phyloP scores from a whole-genome alignment of 352 stramenopile species.

The Globisporangium paddicum region DNA sequence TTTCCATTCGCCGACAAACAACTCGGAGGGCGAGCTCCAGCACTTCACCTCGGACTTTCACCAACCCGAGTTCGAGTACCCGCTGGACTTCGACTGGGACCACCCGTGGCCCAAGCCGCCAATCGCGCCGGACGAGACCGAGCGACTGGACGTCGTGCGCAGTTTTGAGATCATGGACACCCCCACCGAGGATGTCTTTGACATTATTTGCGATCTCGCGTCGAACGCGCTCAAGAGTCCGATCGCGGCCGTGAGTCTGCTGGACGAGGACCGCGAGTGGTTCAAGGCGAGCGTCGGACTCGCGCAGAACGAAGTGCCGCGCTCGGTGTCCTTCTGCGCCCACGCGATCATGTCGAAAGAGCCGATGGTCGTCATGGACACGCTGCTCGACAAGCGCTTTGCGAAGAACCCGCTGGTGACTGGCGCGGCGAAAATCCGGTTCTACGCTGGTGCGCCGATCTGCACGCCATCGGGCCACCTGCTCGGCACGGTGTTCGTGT shows the following conservation, averaged over 20 bases:
- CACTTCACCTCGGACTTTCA: slow-evolving; percentile 78
- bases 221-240: slow-evolving; percentile 85
- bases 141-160: slow-evolving; percentile 73
- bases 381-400: slow-evolving; percentile 80
- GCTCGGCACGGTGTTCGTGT: slow-evolving; percentile 84
- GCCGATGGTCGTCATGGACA: slow-evolving; percentile 88
- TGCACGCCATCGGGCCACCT: slow-evolving; percentile 77
- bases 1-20: slow-evolving; percentile 76
- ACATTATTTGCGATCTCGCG: slow-evolving; percentile 86
- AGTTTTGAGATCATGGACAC: slow-evolving; percentile 88
- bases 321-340: slow-evolving; percentile 82
- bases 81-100: slow-evolving; percentile 86
- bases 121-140: slow-evolving; percentile 54
- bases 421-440: slow-evolving; percentile 80
- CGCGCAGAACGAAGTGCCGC: slow-evolving; percentile 83
- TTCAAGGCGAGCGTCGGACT: slow-evolving; percentile 85
- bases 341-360: slow-evolving; percentile 88
- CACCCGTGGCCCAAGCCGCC: slow-evolving; percentile 85
- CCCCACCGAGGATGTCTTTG: slow-evolving; percentile 81
- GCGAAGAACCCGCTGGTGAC: slow-evolving; percentile 84
- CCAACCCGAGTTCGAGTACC: slow-evolving; percentile 81
- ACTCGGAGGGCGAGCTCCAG: slow-evolving; percentile 72
- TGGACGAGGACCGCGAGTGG: slow-evolving; percentile 85
- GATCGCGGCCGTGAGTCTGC: slow-evolving; percentile 78
- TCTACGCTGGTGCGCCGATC: slow-evolving; percentile 82